These are phyloP conservation scores for Pseudomassariella vexata DNA, from an alignment of 2,329 filamentous ascomycete species.

Conservation along the genomic window DNA sequence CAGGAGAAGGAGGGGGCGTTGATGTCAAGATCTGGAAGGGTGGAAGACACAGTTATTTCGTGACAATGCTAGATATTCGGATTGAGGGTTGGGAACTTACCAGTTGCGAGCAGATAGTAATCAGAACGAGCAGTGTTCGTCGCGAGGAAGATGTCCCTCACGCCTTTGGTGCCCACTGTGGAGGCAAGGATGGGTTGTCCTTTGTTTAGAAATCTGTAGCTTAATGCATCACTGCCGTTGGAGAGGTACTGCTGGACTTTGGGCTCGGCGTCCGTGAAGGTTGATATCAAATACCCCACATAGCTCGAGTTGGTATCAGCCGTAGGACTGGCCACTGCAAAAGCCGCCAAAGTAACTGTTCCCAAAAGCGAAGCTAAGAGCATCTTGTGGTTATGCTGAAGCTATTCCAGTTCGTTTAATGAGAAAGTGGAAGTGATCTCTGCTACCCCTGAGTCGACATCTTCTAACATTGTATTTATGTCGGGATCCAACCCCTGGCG, in stretches of 20 bases:
- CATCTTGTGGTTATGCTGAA: no score
- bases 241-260: conserved; percentile 28
- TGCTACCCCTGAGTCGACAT: no score
- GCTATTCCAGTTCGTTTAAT: no score
- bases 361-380: neutral
- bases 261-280: conserved; percentile 26
- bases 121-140: conserved; percentile 26
- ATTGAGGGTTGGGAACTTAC: conserved; percentile 10
- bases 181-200: conserved; percentile 26
- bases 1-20: conserved; percentile 27
- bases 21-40: conserved; percentile 30
- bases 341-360: conserved; percentile 1
- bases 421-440: no score
- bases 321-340: conserved; percentile 8
- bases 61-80: neutral
- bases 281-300: conserved; percentile 29
- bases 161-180: conserved; percentile 26
- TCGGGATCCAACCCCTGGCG: no score
- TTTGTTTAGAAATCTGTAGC: conserved; percentile 25
- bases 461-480: no score
- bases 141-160: conserved; percentile 27
- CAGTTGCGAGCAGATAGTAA: conserved; percentile 29
- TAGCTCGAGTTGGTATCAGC: conserved; percentile 11
- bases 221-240: conserved; percentile 22
- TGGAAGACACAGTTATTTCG: no score